These are phyloP conservation scores for Vitis hybrid DNA, from an alignment of 177 flowering plant genomes.

Conservation along the genomic window DNA sequence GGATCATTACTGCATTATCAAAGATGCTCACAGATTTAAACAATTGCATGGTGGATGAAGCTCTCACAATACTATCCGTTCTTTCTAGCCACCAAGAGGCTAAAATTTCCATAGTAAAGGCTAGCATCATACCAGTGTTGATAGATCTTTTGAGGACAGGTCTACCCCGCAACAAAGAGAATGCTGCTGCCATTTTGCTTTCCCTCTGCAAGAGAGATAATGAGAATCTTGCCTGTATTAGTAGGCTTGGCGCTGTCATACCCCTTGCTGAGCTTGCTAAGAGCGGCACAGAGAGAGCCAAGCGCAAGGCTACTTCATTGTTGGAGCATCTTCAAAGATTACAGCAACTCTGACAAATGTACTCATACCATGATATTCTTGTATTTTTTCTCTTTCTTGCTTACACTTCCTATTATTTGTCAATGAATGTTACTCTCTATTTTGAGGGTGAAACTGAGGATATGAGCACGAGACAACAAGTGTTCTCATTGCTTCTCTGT, in stretches of 20 bases:
- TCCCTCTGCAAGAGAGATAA: slow-evolving; percentile 78
- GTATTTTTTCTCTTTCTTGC: slow-evolving; percentile 3
- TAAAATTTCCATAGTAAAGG: slow-evolving; percentile 71
- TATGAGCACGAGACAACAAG: slow-evolving; percentile 20
- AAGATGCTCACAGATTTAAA: slow-evolving; percentile 74
- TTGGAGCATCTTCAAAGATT: slow-evolving; percentile 69
- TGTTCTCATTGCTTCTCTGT: slow-evolving; percentile 26
- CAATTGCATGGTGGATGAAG: slow-evolving; percentile 80
- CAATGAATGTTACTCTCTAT: slow-evolving; percentile 5
- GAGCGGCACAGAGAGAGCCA: slow-evolving; percentile 86
- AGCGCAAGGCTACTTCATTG: slow-evolving; percentile 78
- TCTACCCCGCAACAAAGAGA: slow-evolving; percentile 79
- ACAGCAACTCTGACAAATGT: slow-evolving; percentile 30
- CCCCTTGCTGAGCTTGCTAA: slow-evolving; percentile 70
- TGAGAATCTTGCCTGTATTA: slow-evolving; percentile 66
- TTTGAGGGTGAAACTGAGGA: slow-evolving; percentile 16
- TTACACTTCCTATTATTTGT: slow-evolving; percentile 15
- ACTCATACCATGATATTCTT: background rate
- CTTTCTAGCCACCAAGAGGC: slow-evolving; percentile 85
- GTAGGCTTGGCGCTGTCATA: slow-evolving; percentile 78
- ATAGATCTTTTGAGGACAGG: slow-evolving; percentile 75
- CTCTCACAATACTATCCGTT: slow-evolving; percentile 83
- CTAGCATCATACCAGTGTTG: slow-evolving; percentile 68
- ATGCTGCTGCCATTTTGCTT: slow-evolving; percentile 76
- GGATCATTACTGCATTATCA: slow-evolving; percentile 62